Evolutionary conservation across 1,284 basidiomycete genomes (phyloP).

Genomic region (Trametes hirsuta): DNA sequence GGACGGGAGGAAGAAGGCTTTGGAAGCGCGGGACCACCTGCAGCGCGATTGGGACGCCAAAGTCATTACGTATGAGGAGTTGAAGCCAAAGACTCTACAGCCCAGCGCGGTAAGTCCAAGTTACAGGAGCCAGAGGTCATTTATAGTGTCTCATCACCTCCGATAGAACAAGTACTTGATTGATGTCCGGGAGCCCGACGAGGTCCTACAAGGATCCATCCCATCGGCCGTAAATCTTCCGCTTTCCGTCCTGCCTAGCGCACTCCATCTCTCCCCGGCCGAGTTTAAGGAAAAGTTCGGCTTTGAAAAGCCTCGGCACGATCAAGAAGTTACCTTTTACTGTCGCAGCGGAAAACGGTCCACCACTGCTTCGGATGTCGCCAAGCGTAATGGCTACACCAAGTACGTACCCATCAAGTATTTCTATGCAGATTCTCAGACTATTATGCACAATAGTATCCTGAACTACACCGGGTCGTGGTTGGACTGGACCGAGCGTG

Average conservation of each 20-base stretch:
- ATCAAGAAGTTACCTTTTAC: slow-evolving; percentile 91
- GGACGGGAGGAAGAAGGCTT: slow-evolving; percentile 39
- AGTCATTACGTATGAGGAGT: slow-evolving; percentile 77
- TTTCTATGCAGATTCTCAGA: not conserved
- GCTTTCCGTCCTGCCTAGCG: slow-evolving; percentile 75
- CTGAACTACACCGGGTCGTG: slow-evolving; percentile 92
- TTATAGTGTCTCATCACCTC: not conserved
- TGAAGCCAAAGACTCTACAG: slow-evolving; percentile 82
- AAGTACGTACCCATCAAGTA: slow-evolving; percentile 55
- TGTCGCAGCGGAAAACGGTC: slow-evolving; percentile 92
- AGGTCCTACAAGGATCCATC: slow-evolving; percentile 93
- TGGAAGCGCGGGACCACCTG: slow-evolving; percentile 49
- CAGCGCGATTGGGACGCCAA: slow-evolving; percentile 73
- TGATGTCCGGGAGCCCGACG: slow-evolving; percentile 94
- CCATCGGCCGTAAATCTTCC: slow-evolving; percentile 96
- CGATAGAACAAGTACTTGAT: slow-evolving; percentile 79
- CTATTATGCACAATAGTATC: slow-evolving; percentile 49
- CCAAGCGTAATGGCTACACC: slow-evolving; percentile 82
- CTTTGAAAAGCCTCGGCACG: slow-evolving; percentile 79
- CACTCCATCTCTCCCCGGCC: slow-evolving; percentile 64
- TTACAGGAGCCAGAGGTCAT: not conserved
- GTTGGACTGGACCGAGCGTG: slow-evolving; percentile 86
- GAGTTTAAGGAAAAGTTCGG: slow-evolving; percentile 76
- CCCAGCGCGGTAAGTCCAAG: slow-evolving; percentile 72
- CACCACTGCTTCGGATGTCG: slow-evolving; percentile 83